Percentiles rank a stretch among this genome's conserved stretches.
Evolutionary conservation across 768 basidiomycete species (phyloP).

Genomic region (Candolleomyces eurysporus): DNA sequence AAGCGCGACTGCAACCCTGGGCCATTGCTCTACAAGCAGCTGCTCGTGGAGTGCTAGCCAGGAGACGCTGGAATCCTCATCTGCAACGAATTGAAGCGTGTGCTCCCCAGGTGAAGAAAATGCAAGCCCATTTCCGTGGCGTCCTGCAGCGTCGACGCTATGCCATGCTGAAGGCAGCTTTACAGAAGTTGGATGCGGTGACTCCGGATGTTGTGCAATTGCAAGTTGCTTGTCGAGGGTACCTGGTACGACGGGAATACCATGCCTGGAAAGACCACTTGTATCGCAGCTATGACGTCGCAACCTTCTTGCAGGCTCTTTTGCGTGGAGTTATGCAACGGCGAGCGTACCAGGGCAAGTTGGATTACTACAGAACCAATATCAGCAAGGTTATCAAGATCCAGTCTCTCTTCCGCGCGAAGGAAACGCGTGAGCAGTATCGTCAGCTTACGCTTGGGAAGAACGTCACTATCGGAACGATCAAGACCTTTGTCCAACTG

Average conservation of each 20-base stretch:
- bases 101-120: conserved; percentile 43
- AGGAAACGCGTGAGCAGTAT: conserved; percentile 94
- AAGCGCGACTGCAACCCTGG: conserved; percentile 52
- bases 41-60: conserved; percentile 57
- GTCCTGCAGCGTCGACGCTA: conserved; percentile 72
- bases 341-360: conserved; percentile 67
- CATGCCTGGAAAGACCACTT: conserved; percentile 85
- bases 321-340: conserved; percentile 81
- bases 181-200: conserved; percentile 72
- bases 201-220: conserved; percentile 75
- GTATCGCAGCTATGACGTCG: conserved; percentile 63
- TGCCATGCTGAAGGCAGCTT: conserved; percentile 54
- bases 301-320: conserved; percentile 81
- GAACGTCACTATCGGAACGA: conserved; percentile 91
- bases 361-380: conserved; percentile 79
- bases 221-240: conserved; percentile 78
- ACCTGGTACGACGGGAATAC: conserved; percentile 66
- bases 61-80: conserved; percentile 52
- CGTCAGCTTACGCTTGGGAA: conserved; percentile 88
- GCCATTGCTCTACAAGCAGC: conserved; percentile 64
- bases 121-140: conserved; percentile 85
- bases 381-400: conserved; percentile 89
- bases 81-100: conserved; percentile 47
- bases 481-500: conserved; percentile 98
- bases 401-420: conserved; percentile 95